phyloP scores from a whole-genome alignment of 495 filamentous ascomycete genomes.

The Penicillium herquei region DNA sequence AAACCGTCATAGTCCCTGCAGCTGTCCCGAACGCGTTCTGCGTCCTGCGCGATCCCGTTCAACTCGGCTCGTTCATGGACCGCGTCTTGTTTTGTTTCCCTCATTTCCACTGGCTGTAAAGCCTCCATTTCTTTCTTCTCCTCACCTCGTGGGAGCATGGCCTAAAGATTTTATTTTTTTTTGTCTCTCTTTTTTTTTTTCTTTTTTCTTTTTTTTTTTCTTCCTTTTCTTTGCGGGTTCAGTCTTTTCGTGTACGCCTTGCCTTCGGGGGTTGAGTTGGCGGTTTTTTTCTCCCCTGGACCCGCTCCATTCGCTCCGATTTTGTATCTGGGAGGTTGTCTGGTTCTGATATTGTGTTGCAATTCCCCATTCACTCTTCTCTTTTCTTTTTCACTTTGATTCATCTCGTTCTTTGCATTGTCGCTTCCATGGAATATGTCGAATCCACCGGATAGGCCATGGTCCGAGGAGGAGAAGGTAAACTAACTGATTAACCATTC shows the following conservation, averaged over 20 bases:
- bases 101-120: constrained; percentile 24
- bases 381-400: constrained; percentile 5
- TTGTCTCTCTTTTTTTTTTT: constrained; percentile 10
- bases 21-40: constrained; percentile 31
- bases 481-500: constrained; percentile 9
- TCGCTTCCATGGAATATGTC: constrained; percentile 49
- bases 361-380: constrained; percentile 13
- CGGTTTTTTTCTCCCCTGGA: constrained; percentile 5
- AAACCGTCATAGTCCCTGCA: constrained; percentile 37
- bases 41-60: constrained; percentile 38
- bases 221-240: constrained; percentile 1
- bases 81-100: constrained; percentile 21
- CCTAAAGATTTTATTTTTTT: constrained; percentile 8
- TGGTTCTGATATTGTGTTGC: constrained; percentile 11
- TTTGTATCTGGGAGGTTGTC: constrained; percentile 34
- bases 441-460: constrained; percentile 50
- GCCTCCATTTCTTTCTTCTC: constrained; percentile 15
- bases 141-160: constrained; percentile 15
- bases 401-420: not conserved
- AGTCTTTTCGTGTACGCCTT: not conserved
- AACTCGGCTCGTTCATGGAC: constrained; percentile 13
- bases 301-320: constrained; percentile 20
- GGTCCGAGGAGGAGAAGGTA: constrained; percentile 62
- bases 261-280: not conserved
- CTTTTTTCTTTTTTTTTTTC: constrained; percentile 18